Conservation (phyloP, 2,329 filamentous ascomycete genomes). For the Falciphora oryzae region DNA sequence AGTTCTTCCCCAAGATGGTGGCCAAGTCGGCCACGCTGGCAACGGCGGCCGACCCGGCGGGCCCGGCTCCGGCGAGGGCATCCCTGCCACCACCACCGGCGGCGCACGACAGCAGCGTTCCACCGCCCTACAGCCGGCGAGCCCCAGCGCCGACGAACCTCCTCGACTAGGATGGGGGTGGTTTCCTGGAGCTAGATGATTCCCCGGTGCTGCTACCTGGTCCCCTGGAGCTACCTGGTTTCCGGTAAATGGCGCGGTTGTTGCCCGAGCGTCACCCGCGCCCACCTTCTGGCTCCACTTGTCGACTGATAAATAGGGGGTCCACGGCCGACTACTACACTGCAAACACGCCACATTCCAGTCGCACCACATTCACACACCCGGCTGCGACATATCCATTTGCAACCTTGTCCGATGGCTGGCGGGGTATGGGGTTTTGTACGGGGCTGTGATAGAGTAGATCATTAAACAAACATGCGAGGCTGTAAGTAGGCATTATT, state of each 20-base stretch:
- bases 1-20: slow-evolving; percentile 70
- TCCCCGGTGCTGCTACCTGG: no score
- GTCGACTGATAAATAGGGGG: neutral
- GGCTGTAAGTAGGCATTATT: neutral
- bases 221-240: no score
- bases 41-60: slow-evolving; percentile 13
- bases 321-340: neutral
- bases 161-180: neutral
- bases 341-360: neutral
- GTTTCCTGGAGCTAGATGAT: neutral
- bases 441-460: neutral
- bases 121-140: neutral
- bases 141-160: neutral
- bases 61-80: neutral
- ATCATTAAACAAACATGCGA: neutral
- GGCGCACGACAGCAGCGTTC: neutral
- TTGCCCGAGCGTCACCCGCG: neutral
- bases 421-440: neutral
- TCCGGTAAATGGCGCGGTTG: neutral
- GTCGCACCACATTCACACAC: neutral
- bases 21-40: slow-evolving; percentile 37
- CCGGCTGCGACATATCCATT: neutral
- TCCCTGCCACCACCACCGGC: slow-evolving; percentile 1
- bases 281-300: neutral
- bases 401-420: neutral